Evolutionary conservation across 208 protist species (phyloP), one percentile per base, ranked within the genome.

Genomic region (Leishmania mexicana): DNA sequence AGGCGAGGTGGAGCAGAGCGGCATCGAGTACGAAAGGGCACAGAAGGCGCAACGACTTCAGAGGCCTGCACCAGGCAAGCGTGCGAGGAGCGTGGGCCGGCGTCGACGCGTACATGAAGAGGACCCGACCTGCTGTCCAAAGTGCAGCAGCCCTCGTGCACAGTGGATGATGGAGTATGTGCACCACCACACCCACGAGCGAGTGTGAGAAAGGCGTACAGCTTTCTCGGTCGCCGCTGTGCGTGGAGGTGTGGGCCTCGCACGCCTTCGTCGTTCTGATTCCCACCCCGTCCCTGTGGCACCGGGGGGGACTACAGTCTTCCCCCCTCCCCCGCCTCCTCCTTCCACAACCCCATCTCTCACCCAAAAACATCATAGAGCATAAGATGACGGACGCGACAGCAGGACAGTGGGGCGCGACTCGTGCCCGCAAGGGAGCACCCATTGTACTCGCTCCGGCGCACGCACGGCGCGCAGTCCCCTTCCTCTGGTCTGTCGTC

Each of bases 101-200:
- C 92, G 83, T 54, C 79, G 79, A 31, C 68, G 84, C 1, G 75
- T 54, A 54, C 17, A 78, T 53, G 49, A 76, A 49, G 84, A 82
- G 4, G 65, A 90, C 77, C 92, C 90, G 13, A 83, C 40, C 24
- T 87, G 84, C 53, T 97, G 94, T 75, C 94, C 94, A 6, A 49
- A 85, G 58, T 97, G 94, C 68, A 73, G 85, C 38, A 95, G 94
- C 67, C 45, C 81, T 1, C 93, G 87, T 75, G 92, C 90, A 15
- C 94, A 97, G 79, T 97, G 94, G 92, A 83, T 91, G 83, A 91
- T 95, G 88, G 94, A 97, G 86, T 97, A 95, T 65, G 90, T 97
- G 47, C 94, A 97, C 77, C 84, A 95, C 76, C 81, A 88, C 83
- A 94, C 92, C 3, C 94, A 97, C 75, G 80, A 75, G n/a, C 86